A percentile compares a stretch with the other conserved stretches of the same genome.
phyloP scores from a whole-genome alignment of 108 stramenopile species.

The Skeletonema potamos region DNA sequence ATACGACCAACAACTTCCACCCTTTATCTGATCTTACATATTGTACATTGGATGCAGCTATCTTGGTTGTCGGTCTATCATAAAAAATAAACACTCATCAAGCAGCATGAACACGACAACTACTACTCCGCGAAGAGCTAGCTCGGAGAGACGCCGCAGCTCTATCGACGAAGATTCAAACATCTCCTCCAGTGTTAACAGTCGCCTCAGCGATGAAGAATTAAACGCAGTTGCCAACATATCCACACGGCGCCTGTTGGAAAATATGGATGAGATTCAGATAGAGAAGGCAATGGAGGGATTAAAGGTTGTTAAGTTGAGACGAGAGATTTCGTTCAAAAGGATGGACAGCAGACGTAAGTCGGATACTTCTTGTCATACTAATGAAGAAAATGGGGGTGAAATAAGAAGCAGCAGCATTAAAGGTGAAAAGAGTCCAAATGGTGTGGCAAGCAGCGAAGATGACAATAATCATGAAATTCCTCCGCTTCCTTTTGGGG shows the following conservation, averaged over 20 bases:
- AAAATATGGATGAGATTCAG: conserved; percentile 7
- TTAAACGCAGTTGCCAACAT: not conserved
- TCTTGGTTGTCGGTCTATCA: too few species aligned
- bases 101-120: not conserved
- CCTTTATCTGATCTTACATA: too few species aligned
- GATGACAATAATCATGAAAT: not conserved
- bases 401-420: not conserved
- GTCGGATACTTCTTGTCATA: not conserved
- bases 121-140: not conserved
- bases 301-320: not conserved
- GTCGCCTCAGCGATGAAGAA: not conserved
- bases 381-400: not conserved
- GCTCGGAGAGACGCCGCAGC: not conserved
- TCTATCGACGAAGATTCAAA: not conserved
- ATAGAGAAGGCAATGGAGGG: conserved; percentile 1
- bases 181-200: not conserved
- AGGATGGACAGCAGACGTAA: not conserved
- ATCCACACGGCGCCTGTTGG: not conserved
- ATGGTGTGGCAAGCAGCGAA: not conserved
- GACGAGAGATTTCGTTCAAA: not conserved
- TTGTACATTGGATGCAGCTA: too few species aligned
- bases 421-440: not conserved
- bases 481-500: not conserved
- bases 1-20: too few species aligned
- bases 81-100: not conserved